Base-by-base conservation (phyloP, 179 eudicot species). In the Carnegiea gigantea region DNA sequence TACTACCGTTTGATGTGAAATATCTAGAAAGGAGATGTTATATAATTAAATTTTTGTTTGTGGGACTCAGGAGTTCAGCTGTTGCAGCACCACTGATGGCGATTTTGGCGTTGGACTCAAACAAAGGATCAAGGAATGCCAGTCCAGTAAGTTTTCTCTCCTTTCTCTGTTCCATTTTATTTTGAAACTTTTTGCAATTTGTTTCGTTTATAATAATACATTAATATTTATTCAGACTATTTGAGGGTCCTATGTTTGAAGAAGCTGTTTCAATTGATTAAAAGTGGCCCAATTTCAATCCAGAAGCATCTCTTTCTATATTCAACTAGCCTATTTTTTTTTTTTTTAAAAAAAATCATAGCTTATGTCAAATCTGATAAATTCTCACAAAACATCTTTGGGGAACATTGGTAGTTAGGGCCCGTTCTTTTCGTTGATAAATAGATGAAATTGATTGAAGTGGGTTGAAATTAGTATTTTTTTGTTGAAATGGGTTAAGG, bases 21-120 rank as follows among this genome's bases (percentile, higher is more conserved):
- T 74, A 75, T 79, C 0, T 43, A 54, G 65, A 60, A 54, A 64
- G 36, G 48, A 77, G 77, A 77, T 80, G 78, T 38, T 46, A 23
- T 23, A 1, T 38, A 2, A 30, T 70, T 5, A 70, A 70, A 70
- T 64, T 7, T 73, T 30, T 82, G 30, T 79, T 38, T 78, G 76
- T 74, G 85, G 79, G 53, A 38, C 54, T 82, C 89, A 91, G 94
- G 86, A 84, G 87, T 77, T 84, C 77, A 30, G 70, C 82, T 77
- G 85, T 85, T 36, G 80, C 70, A 23, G 53, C 84, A 74, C 88
- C 90, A 78, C 83, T 86, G 83, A 90, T 83, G 88, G 80, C 83
- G 59, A 73, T 82, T 80, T 68, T 82, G 12, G 76, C 78, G 24
- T 80, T 83, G 82, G 84, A 79, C 70, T 62, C 60, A 14, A 89